A percentile compares a stretch with the other conserved stretches of the same genome.
These are phyloP conservation scores for Yamadazyma laniorum DNA, from an alignment of 805 yeast species.

Conservation along the genomic window DNA sequence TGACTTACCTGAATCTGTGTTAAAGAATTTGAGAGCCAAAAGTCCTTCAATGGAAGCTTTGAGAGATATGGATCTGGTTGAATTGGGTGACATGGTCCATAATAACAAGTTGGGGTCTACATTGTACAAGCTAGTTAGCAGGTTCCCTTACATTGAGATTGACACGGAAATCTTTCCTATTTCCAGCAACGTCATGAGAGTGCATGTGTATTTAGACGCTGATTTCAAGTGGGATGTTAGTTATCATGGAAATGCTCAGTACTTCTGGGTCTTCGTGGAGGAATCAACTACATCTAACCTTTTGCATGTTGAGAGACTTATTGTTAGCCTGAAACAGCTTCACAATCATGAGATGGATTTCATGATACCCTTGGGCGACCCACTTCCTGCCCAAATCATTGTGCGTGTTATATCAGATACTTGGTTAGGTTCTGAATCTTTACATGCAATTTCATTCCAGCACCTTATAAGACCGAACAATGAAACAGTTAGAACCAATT, in stretches of 20 bases:
- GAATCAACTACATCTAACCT: slow-evolving; percentile 73
- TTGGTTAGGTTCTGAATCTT: slow-evolving; percentile 86
- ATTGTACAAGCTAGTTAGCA: slow-evolving; percentile 56
- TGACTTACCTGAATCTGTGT: slow-evolving; percentile 66
- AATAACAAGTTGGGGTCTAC: slow-evolving; percentile 70
- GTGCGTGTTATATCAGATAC: slow-evolving; percentile 77
- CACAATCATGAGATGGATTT: slow-evolving; percentile 75
- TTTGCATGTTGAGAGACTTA: slow-evolving; percentile 78
- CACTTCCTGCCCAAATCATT: slow-evolving; percentile 85
- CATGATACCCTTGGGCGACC: slow-evolving; percentile 87
- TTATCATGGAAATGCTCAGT: slow-evolving; percentile 78
- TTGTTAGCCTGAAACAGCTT: slow-evolving; percentile 59
- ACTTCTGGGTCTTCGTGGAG: slow-evolving; percentile 92
- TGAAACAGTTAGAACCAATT: slow-evolving; percentile 79
- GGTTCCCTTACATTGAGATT: slow-evolving; percentile 74
- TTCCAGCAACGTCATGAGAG: slow-evolving; percentile 79
- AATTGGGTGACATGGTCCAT: slow-evolving; percentile 87
- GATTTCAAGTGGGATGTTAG: slow-evolving; percentile 85
- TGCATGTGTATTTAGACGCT: slow-evolving; percentile 66
- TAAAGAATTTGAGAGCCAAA: slow-evolving; percentile 59
- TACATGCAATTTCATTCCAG: slow-evolving; percentile 79
- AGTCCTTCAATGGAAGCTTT: slow-evolving; percentile 69
- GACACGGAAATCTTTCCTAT: slow-evolving; percentile 87
- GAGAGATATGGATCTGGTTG: slow-evolving; percentile 69
- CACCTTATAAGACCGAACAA: slow-evolving; percentile 86